phyloP scores from a whole-genome alignment of 1,284 basidiomycete genomes.

The Omphalotus olearius region DNA sequence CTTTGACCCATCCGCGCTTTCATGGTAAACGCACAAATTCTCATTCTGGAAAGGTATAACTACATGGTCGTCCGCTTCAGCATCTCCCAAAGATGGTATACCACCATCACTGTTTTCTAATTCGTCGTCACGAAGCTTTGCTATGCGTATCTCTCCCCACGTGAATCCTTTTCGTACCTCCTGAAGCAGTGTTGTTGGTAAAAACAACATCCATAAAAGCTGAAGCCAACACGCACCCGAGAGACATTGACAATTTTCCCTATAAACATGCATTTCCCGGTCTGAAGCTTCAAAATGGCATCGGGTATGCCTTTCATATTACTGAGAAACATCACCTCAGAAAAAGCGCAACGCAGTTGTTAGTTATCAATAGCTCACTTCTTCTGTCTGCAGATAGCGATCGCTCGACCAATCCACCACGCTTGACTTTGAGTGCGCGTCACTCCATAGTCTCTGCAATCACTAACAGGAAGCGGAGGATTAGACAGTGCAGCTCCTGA shows the following conservation, averaged over 20 bases:
- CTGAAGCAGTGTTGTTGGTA: constrained; percentile 14
- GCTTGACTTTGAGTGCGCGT: constrained; percentile 46
- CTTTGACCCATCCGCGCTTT: constrained; percentile 20
- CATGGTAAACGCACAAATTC: constrained; percentile 44
- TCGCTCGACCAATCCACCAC: constrained; percentile 49
- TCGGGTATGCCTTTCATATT: constrained; percentile 39
- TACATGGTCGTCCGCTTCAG: constrained; percentile 19
- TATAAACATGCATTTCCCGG: constrained; percentile 43
- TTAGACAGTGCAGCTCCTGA: constrained; percentile 38
- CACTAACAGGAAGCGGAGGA: constrained; percentile 30
- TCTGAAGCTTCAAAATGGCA: constrained; percentile 40
- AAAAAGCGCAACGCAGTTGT: neutral
- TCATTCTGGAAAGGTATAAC: constrained; percentile 58
- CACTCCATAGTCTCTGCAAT: constrained; percentile 37
- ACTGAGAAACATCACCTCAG: constrained; percentile 17
- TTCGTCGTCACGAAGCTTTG: constrained; percentile 41
- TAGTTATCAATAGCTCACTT: constrained; percentile 1
- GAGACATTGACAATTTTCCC: constrained; percentile 52
- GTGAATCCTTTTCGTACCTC: constrained; percentile 42
- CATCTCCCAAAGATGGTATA: constrained; percentile 5
- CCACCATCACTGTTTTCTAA: constrained; percentile 30
- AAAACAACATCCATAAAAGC: neutral
- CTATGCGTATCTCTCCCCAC: constrained; percentile 45
- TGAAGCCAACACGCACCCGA: constrained; percentile 22
- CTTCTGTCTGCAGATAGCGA: constrained; percentile 32